Evolutionary conservation across 2,329 filamentous ascomycete genomes (phyloP), one percentile per base, ranked within the genome.

Genomic region (Stemphylium beticola): DNA sequence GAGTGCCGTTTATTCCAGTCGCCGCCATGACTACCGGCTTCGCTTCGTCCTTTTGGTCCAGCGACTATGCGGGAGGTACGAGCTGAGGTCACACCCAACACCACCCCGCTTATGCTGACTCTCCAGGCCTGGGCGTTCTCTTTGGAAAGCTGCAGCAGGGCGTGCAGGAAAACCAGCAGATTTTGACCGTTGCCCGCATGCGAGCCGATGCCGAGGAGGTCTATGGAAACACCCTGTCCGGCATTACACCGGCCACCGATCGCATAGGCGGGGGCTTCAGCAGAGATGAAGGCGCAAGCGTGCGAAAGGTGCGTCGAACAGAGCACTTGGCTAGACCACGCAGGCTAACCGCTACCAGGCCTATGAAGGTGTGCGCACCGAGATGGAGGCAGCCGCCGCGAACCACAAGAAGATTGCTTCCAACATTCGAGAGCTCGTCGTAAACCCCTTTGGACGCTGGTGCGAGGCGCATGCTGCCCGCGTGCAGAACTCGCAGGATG

Each of bases 101-200:
- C 36, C 46, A 29, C 48, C 41, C 40, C 58, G 34, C 55, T 34
- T 37, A 8, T 63, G 47, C 71, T 71, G 58, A 74, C 68, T n/a
- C 15, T n/a, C 29, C 67, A 82, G 81, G 95, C 60, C 85, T 99
- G 64, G 93, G 93, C 50, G 92, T 98, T 62, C 85, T 99, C 62
- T 99, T 98, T 73, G 87, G 87, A 76, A 99, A 99, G 82, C 88
- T 99, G 52, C 93, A 98, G 77, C 95, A 99, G 77, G 95, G 95
- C 58, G 90, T 96, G 55, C 85, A 93, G 67, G 95, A 99, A 78
- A 96, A 99, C 77, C 90, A 93, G 70, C 95, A 99, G 78, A 83
- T 99, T 57, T 81, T 99, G 61, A 95, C 90, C 33, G 87, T 99
- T 71, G 92, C 95, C 61, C 91, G 91, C 57, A 85, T 98, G 88